These are phyloP conservation scores for Salvia miltiorrhiza DNA, from an alignment of 257 asterid species.

Conservation along the genomic window DNA sequence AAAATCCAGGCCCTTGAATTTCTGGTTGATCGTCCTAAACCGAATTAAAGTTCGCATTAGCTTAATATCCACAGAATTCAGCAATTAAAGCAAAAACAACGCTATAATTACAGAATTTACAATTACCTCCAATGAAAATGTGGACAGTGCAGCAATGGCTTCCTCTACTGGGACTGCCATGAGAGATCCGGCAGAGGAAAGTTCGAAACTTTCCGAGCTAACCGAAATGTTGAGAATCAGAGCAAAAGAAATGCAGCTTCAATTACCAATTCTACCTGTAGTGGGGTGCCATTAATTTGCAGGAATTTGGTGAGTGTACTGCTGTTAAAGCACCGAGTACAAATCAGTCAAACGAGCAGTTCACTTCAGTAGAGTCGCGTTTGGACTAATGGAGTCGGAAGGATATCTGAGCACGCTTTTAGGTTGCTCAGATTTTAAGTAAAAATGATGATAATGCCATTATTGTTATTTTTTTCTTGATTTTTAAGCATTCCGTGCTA, in stretches of 20 bases:
- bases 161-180: constrained; percentile 99
- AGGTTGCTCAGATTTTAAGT: constrained; percentile 28
- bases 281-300: constrained; percentile 22
- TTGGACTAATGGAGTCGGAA: background rate
- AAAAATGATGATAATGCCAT: constrained; percentile 22
- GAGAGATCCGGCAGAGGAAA: constrained; percentile 23
- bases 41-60: constrained; percentile 3
- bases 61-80: background rate
- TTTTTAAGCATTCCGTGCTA: constrained; percentile 16
- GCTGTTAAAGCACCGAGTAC: constrained; percentile 10
- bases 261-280: constrained; percentile 12
- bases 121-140: constrained; percentile 86
- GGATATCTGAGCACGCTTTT: background rate
- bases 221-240: constrained; percentile 5
- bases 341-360: background rate
- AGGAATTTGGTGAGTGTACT: constrained; percentile 12
- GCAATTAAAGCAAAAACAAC: background rate
- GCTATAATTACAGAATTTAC: constrained; percentile 6
- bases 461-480: constrained; percentile 23
- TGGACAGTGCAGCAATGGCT: constrained; percentile 96
- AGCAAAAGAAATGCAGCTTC: constrained; percentile 14
- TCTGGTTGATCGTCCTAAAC: constrained; percentile 90
- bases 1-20: constrained; percentile 93
- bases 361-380: constrained; percentile 9
- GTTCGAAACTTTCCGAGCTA: background rate